Conservation (phyloP, 2,329 filamentous ascomycete genomes). For the Sarocladiaceae sp. region DNA sequence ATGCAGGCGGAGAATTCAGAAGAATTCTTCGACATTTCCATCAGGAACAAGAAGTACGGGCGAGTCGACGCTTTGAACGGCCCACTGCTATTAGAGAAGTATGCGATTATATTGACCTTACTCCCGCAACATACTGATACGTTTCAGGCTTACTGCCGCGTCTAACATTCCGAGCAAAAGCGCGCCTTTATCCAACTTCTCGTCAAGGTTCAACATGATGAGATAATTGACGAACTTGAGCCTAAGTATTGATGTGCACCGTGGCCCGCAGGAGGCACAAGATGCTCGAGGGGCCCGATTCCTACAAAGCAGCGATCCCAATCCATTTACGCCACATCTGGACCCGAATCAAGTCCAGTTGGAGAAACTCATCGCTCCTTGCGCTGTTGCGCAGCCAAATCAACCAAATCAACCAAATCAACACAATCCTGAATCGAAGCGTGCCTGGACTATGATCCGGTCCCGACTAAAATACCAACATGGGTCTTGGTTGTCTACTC, state of each 20-base stretch:
- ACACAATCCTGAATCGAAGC: background rate
- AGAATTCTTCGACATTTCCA: conserved; percentile 91
- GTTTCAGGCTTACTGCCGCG: conserved; percentile 57
- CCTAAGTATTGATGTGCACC: background rate
- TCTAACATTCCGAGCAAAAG: conserved; percentile 54
- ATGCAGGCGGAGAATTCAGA: conserved; percentile 89
- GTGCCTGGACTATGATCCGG: too few relatives aligned
- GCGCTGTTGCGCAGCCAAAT: background rate
- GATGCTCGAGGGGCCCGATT: background rate
- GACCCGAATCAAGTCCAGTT: background rate
- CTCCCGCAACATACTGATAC: conserved; percentile 19
- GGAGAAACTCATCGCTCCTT: background rate
- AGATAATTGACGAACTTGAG: conserved; percentile 29
- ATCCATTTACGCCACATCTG: background rate
- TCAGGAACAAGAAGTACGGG: conserved; percentile 88
- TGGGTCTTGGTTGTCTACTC: conserved; percentile 31
- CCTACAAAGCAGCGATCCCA: background rate
- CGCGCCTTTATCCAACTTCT: conserved; percentile 66
- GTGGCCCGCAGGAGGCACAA: background rate
- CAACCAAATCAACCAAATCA: background rate
- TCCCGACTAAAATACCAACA: too few relatives aligned
- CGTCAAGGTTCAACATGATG: conserved; percentile 69
- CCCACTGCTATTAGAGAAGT: conserved; percentile 89
- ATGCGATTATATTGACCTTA: conserved; percentile 23
- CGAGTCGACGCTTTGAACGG: conserved; percentile 90